Evolutionary conservation across 2,329 filamentous ascomycete genomes (phyloP).

Genomic region (Penicillium paneum): DNA sequence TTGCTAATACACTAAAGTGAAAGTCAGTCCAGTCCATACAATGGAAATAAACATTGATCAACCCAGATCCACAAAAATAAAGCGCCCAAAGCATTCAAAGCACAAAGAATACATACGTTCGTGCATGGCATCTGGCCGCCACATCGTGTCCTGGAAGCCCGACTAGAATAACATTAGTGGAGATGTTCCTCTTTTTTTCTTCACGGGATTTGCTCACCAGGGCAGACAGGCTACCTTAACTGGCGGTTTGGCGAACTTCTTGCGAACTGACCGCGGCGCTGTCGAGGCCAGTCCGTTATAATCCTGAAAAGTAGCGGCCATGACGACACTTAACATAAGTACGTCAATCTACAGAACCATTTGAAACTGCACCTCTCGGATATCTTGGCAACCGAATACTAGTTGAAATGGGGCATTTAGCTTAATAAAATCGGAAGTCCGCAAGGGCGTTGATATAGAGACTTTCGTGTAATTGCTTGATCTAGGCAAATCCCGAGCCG

Average conservation of each 20-base stretch:
- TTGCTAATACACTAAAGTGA: slow-evolving; percentile 39
- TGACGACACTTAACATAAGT: slow-evolving; percentile 12
- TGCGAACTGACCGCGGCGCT: slow-evolving; percentile 34
- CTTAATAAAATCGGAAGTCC: background rate
- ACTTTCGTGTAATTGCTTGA: slow-evolving; percentile 30
- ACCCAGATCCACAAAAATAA: background rate
- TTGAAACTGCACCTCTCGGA: background rate
- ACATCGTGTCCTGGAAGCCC: slow-evolving; percentile 44
- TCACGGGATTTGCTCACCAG: slow-evolving; percentile 33
- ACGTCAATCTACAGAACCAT: background rate
- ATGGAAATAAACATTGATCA: background rate
- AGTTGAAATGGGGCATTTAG: slow-evolving; percentile 5
- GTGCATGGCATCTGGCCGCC: slow-evolving; percentile 45
- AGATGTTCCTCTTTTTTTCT: background rate
- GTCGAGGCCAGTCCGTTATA: slow-evolving; percentile 24
- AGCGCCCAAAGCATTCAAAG: background rate
- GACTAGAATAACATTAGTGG: slow-evolving; percentile 27
- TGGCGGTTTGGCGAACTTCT: slow-evolving; percentile 46
- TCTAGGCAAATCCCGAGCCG: slow-evolving; percentile 35
- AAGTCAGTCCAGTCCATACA: background rate
- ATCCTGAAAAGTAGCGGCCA: slow-evolving; percentile 20
- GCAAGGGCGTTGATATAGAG: slow-evolving; percentile 32
- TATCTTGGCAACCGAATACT: background rate
- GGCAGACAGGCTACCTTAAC: slow-evolving; percentile 46
- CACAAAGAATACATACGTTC: slow-evolving; percentile 35